These are phyloP conservation scores for Collybiopsis confluens DNA, from an alignment of 768 basidiomycete species.

Conservation along the genomic window DNA sequence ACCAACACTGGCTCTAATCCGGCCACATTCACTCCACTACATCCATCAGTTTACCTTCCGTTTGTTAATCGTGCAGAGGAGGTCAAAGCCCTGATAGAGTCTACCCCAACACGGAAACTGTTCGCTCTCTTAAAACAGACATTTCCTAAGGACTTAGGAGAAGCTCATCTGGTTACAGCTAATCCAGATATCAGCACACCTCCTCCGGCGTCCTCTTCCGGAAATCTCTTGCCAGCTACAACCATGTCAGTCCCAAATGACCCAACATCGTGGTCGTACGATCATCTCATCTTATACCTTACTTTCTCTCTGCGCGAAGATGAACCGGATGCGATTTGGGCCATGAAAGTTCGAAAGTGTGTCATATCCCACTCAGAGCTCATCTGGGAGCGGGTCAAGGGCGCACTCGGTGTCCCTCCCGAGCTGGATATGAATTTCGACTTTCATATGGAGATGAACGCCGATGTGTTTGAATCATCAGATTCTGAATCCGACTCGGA, in stretches of 20 bases:
- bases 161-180: constrained; percentile 10
- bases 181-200: constrained; percentile 16
- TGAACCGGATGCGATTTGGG: constrained; percentile 71
- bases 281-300: constrained; percentile 66
- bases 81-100: constrained; percentile 62
- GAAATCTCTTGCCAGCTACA: constrained; percentile 16
- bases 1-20: constrained; percentile 25
- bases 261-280: constrained; percentile 67
- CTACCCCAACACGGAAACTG: constrained; percentile 62
- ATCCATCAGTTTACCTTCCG: constrained; percentile 75
- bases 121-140: constrained; percentile 73
- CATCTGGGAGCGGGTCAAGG: constrained; percentile 89
- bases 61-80: constrained; percentile 82
- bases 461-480: constrained; percentile 28
- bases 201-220: constrained; percentile 22
- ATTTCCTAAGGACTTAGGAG: constrained; percentile 36
- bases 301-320: constrained; percentile 57
- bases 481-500: constrained; percentile 9
- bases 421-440: constrained; percentile 68
- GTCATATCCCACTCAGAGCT: constrained; percentile 76
- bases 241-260: constrained; percentile 37
- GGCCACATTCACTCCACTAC: constrained; percentile 70
- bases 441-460: constrained; percentile 21
- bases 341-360: constrained; percentile 66
- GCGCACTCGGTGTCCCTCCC: constrained; percentile 81